A percentile compares a stretch with the other conserved stretches of the same genome.
These are phyloP conservation scores for Coemansia sp. DNA, from an alignment of 192 early-diverging fungal genomes.

Conservation along the genomic window DNA sequence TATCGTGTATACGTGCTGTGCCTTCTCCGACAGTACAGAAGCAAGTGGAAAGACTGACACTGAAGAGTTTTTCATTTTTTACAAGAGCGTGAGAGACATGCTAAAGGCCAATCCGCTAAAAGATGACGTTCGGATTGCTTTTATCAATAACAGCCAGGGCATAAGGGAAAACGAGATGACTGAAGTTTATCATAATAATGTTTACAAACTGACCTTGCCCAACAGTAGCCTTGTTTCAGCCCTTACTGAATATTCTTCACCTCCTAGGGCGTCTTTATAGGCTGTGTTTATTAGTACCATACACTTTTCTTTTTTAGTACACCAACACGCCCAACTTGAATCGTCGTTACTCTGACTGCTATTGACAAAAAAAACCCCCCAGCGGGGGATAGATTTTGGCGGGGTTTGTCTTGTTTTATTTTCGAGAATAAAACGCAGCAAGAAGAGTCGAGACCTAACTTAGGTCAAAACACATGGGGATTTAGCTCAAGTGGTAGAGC, in stretches of 20 bases:
- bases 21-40: not conserved
- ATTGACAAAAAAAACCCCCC: too few species aligned
- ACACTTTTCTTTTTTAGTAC: too few species aligned
- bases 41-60: not conserved
- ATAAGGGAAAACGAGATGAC: not conserved
- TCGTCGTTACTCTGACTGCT: too few species aligned
- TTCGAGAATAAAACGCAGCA: not conserved
- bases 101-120: not conserved
- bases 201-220: too few species aligned
- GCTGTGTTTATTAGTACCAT: too few species aligned
- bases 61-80: not conserved
- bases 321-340: too few species aligned
- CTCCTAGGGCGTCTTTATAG: too few species aligned
- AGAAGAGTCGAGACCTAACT: too few species aligned
- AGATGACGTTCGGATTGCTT: not conserved
- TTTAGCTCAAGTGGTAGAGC: slow-evolving; percentile 33
- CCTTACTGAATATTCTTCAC: too few species aligned
- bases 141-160: not conserved
- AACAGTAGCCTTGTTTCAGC: too few species aligned
- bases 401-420: not conserved
- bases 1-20: not conserved
- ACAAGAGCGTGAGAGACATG: not conserved
- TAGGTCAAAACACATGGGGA: slow-evolving; percentile 2
- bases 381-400: not conserved
- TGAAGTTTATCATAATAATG: not conserved